Conservation (phyloP, 371 early-diverging fungal species). For the Apophysomyces elegans region DNA sequence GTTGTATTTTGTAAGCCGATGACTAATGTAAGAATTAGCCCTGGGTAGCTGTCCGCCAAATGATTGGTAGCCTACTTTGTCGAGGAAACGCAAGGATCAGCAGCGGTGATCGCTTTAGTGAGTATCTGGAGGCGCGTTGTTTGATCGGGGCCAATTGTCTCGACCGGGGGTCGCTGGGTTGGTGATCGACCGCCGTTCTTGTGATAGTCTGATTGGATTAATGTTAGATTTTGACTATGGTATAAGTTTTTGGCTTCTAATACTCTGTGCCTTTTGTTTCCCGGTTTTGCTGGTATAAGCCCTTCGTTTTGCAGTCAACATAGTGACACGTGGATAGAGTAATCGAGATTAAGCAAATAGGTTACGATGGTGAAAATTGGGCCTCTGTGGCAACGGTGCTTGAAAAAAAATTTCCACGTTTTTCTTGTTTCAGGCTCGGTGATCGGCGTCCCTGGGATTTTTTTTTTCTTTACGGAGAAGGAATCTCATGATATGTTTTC, state of each 20-base stretch:
- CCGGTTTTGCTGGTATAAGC: too few relatives aligned
- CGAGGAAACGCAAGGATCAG: too few relatives aligned
- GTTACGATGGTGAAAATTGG: background rate
- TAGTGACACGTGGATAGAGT: background rate
- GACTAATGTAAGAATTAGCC: too few relatives aligned
- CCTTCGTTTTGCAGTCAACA: too few relatives aligned
- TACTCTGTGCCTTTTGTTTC: background rate
- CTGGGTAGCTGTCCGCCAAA: too few relatives aligned
- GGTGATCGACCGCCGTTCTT: background rate
- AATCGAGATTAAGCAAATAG: background rate
- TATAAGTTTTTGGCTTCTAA: background rate
- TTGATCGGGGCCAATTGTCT: conserved; percentile 8
- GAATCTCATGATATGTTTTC: background rate
- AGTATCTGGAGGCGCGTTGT: background rate
- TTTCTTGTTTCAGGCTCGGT: conserved; percentile 10
- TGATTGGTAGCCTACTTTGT: too few relatives aligned
- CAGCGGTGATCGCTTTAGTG: too few relatives aligned
- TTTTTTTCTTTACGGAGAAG: conserved; percentile 2
- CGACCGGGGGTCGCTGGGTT: conserved; percentile 1
- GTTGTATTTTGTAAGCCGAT: too few relatives aligned
- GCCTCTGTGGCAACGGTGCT: background rate
- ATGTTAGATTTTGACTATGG: background rate
- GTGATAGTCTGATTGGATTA: background rate
- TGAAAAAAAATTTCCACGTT: conserved; percentile 2
- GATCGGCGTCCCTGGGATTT: conserved; percentile 8